A percentile compares a stretch with the other conserved stretches of the same genome.
Evolutionary conservation across 2,329 filamentous ascomycete species (phyloP).

Genomic region (Nannizziopsis arthrosporioides): DNA sequence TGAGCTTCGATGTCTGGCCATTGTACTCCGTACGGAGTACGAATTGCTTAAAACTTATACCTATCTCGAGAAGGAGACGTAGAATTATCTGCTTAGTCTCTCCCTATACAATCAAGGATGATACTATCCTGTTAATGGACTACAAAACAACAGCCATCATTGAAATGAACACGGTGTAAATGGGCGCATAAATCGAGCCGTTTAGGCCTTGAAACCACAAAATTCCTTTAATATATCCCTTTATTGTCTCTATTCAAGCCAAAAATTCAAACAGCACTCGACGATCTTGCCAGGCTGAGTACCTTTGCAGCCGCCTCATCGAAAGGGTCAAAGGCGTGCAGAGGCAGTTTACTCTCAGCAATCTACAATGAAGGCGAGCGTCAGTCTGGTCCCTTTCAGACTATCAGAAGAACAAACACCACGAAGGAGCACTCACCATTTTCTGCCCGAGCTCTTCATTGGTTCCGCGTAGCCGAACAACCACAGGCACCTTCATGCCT

Average conservation of each 20-base stretch:
- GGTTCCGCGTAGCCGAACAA: slow-evolving; percentile 65
- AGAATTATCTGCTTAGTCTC: too few relatives aligned
- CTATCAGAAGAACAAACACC: background rate
- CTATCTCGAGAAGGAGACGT: too few relatives aligned
- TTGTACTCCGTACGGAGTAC: background rate
- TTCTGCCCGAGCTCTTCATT: slow-evolving; percentile 59
- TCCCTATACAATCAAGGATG: too few relatives aligned
- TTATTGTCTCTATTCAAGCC: too few relatives aligned
- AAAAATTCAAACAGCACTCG: background rate
- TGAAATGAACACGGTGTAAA: too few relatives aligned
- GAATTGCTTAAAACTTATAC: background rate
- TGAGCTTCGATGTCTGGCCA: background rate
- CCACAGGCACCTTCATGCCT: slow-evolving; percentile 55
- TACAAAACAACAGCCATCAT: too few relatives aligned
- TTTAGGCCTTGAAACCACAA: too few relatives aligned
- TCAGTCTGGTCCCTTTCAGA: background rate
- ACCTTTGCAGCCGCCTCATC: slow-evolving; percentile 59
- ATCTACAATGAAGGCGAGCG: slow-evolving; percentile 36
- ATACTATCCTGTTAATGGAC: too few relatives aligned
- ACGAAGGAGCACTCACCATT: slow-evolving; percentile 37
- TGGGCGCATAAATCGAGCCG: too few relatives aligned
- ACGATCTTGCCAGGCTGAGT: slow-evolving; percentile 42
- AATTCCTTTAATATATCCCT: too few relatives aligned
- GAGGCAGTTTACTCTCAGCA: slow-evolving; percentile 52
- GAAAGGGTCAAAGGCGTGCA: slow-evolving; percentile 64